These are phyloP conservation scores for Grigorovia humatica DNA, from an alignment of 805 yeast genomes.

Conservation along the genomic window DNA sequence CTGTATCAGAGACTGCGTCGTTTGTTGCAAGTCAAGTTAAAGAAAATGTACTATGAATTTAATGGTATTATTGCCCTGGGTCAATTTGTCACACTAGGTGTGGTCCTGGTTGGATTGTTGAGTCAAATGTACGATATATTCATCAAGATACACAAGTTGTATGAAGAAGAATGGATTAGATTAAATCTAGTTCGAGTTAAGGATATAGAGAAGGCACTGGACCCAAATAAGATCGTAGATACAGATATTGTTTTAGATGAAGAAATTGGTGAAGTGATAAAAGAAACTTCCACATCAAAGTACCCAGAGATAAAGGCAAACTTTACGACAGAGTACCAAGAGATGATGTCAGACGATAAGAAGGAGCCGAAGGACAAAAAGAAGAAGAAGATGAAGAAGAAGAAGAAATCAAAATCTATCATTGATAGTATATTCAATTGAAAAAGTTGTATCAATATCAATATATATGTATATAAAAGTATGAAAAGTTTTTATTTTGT, in stretches of 20 bases:
- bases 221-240: no score
- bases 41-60: slow-evolving; percentile 47
- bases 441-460: not conserved
- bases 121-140: not conserved
- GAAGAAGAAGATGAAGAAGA: slow-evolving; percentile 32
- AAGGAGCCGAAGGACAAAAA: slow-evolving; percentile 6
- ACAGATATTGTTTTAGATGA: no score
- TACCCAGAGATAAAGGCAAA: no score
- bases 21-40: slow-evolving; percentile 32
- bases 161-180: not conserved
- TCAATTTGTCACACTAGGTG: slow-evolving; percentile 66
- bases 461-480: not conserved
- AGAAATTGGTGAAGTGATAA: not conserved
- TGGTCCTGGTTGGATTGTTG: slow-evolving; percentile 50
- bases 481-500: not conserved
- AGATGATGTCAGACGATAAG: not conserved
- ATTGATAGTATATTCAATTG: slow-evolving; percentile 72
- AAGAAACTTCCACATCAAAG: no score
- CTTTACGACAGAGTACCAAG: no score
- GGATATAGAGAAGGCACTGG: not conserved
- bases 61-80: slow-evolving; percentile 63
- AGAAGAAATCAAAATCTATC: slow-evolving; percentile 41
- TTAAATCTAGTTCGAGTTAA: not conserved
- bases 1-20: not conserved
- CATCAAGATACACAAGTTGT: no score